Conservation (phyloP, 2,329 filamentous ascomycete genomes). For the Diplodia sapinea region DNA sequence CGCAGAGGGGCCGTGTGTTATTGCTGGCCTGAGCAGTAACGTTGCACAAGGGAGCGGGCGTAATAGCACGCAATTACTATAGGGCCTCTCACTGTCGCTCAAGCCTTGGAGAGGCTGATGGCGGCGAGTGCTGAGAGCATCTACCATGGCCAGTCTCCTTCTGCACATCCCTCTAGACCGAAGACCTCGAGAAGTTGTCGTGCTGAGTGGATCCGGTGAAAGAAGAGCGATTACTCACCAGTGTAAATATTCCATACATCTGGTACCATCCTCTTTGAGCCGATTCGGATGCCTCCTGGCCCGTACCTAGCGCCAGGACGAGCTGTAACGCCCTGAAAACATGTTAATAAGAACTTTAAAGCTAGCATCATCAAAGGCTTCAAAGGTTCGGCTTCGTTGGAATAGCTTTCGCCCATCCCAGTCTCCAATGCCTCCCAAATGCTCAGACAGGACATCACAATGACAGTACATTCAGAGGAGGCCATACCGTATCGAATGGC, state of each 20-base stretch:
- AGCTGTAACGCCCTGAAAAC: constrained; percentile 54
- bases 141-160: background rate
- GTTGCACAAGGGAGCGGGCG: background rate
- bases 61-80: background rate
- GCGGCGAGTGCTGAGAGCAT: background rate
- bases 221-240: constrained; percentile 41
- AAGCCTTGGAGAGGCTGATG: background rate
- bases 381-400: too few species aligned
- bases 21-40: background rate
- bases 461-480: background rate
- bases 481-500: constrained; percentile 56
- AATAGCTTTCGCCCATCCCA: background rate
- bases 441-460: background rate
- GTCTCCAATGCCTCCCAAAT: background rate
- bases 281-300: constrained; percentile 58
- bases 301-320: constrained; percentile 61
- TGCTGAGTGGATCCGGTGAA: background rate
- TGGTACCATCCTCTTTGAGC: constrained; percentile 55
- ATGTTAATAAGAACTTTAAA: background rate
- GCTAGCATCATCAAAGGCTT: background rate
- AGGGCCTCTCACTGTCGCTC: background rate
- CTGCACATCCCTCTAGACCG: background rate
- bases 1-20: background rate
- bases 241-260: constrained; percentile 57
- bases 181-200: background rate